phyloP scores from a whole-genome alignment of 2,329 filamentous ascomycete genomes.

The Aspergillus ochraceoroseus region DNA sequence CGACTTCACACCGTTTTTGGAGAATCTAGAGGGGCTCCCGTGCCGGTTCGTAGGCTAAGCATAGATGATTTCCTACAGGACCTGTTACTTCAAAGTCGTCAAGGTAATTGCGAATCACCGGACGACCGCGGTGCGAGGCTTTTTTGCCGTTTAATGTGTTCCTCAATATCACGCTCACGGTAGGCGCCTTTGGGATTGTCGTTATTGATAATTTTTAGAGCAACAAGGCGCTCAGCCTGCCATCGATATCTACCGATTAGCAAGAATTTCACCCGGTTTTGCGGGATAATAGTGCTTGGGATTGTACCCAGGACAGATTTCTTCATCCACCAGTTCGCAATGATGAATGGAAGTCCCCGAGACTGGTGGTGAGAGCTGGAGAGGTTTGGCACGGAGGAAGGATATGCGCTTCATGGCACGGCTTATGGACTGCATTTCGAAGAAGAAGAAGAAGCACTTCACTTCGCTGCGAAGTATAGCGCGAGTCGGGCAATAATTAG shows the following conservation, averaged over 20 bases:
- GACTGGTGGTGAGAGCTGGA: too few species aligned
- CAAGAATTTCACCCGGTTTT: conserved; percentile 36
- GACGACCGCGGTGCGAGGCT: conserved; percentile 23
- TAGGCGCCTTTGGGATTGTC: conserved; percentile 4
- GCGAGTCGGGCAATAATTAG: too few species aligned
- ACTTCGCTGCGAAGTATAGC: too few species aligned
- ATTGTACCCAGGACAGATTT: conserved; percentile 34
- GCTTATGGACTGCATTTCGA: too few species aligned
- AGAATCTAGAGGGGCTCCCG: conserved; percentile 35
- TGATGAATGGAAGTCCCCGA: too few species aligned
- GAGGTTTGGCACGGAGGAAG: too few species aligned
- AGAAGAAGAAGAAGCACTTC: too few species aligned
- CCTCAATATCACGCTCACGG: conserved; percentile 26
- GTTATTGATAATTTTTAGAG: conserved; percentile 29
- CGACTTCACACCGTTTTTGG: conserved; percentile 24
- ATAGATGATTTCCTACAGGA: conserved; percentile 29
- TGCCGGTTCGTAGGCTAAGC: conserved; percentile 35
- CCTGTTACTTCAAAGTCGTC: conserved; percentile 20
- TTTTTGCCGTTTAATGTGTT: conserved; percentile 22
- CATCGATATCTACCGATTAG: conserved; percentile 16
- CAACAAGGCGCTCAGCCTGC: conserved; percentile 21
- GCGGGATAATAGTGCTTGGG: conserved; percentile 39
- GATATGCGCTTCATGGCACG: too few species aligned
- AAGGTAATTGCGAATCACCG: conserved; percentile 19
- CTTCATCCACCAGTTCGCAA: conserved; percentile 36